Base-by-base conservation (phyloP, 495 filamentous ascomycete species). In the Annulohypoxylon maeteangense region DNA sequence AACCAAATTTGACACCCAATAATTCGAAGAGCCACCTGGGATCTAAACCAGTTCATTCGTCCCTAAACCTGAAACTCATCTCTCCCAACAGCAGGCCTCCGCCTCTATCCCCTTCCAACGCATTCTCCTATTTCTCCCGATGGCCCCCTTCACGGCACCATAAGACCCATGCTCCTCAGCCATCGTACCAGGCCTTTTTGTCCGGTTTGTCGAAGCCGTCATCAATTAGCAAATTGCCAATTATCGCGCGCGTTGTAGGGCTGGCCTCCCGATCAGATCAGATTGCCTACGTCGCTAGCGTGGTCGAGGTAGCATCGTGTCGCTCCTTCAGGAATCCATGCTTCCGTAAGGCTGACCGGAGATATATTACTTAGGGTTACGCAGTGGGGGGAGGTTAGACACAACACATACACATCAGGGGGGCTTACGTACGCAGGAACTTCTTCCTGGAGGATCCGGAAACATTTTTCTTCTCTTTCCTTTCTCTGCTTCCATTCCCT, bases 331-430 rank as follows among this genome's bases (percentile, higher is more conserved):
- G 60, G 66, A 68, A 57, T 68, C 51, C 23, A 34, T 36, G 44
- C 44, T 58, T 38, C 56, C 60, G 67, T 70, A 70, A 65, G 67
- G 67, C 60, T 70, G 67, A 69, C 60, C 53, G 59, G 67, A 63
- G 32, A 59, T 57, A 57, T 65, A 27, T 57, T 48, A 38, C 4
- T 68, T 42, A 53, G 31, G 51, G 47, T 54, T 40, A 53, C 38
- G 40, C 42, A 61, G 27, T 63, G 31, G 44, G 4, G 29, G 27
- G 7, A 7, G 42, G 40, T 1, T 14, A 32, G 57, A 14, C 14
- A 31, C 6, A 25, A 29, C 22, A 51, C 10, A 51, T 11, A 50
- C 25, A 18, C 14, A 12, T 29, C 7, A n/a, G 34, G 32, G 48
- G 34, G 45, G 60, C 60, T 63, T 63, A 63, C 60, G 48, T 65